Conservation (phyloP, 257 asterid genomes). For the Nicotiana attenuata region DNA sequence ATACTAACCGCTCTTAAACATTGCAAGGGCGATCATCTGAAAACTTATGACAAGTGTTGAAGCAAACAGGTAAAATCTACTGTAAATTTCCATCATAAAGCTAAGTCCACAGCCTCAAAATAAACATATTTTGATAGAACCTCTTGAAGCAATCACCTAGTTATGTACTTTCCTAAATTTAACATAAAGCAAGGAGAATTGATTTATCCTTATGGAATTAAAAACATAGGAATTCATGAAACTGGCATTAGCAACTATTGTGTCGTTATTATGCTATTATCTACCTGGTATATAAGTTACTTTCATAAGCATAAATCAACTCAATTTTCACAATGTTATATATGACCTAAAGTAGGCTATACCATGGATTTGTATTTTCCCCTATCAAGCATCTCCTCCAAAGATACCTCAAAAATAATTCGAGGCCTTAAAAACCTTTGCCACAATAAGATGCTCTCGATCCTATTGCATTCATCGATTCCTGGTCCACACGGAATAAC, state of each 20-base stretch:
- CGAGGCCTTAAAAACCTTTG: conserved; percentile 63
- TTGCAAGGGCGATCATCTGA: background rate
- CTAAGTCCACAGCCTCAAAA: background rate
- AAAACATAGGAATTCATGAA: background rate
- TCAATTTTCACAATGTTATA: background rate
- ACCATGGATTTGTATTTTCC: conserved; percentile 57
- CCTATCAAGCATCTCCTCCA: conserved; percentile 68
- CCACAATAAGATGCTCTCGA: conserved; percentile 78
- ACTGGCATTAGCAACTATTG: background rate
- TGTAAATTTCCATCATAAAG: background rate
- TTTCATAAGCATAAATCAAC: background rate
- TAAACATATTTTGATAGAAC: background rate
- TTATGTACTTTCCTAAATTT: background rate
- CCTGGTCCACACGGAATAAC: conserved; percentile 39
- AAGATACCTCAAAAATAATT: conserved; percentile 62
- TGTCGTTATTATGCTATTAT: background rate
- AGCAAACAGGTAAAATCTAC: background rate
- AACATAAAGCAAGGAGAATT: too few relatives aligned
- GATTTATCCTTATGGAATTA: too few relatives aligned
- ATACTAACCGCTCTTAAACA: background rate
- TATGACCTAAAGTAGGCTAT: conserved; percentile 17
- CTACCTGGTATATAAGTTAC: background rate
- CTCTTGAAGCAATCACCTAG: background rate
- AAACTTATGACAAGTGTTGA: background rate
- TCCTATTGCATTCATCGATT: conserved; percentile 64